A percentile compares a stretch with the other conserved stretches of the same genome.
Evolutionary conservation across 192 early-diverging fungal genomes (phyloP).

Genomic region (Lobulomyces angularis): DNA sequence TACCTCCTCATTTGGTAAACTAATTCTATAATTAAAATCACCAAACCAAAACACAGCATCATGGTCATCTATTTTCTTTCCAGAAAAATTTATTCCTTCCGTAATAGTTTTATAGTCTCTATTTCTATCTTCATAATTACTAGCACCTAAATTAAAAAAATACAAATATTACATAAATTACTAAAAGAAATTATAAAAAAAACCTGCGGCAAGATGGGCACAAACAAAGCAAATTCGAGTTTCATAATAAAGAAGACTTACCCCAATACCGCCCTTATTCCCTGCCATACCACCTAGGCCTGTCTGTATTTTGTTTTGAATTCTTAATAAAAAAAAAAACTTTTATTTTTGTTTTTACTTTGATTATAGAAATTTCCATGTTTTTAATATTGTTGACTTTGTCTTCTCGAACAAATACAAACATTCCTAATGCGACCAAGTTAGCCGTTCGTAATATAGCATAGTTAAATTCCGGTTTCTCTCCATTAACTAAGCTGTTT

Average conservation of each 20-base stretch:
- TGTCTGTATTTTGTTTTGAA: constrained; percentile 35
- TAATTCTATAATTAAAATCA: constrained; percentile 88
- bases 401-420: constrained; percentile 69
- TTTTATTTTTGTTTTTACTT: constrained; percentile 23
- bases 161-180: neutral
- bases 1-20: constrained; percentile 57
- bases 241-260: constrained; percentile 75
- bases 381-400: constrained; percentile 59
- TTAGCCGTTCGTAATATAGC: constrained; percentile 74
- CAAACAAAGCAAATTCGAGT: constrained; percentile 82
- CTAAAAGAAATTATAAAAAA: constrained; percentile 5
- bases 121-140: constrained; percentile 74
- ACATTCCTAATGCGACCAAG: constrained; percentile 78
- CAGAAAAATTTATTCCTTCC: constrained; percentile 59
- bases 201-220: constrained; percentile 86
- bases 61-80: constrained; percentile 61
- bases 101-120: constrained; percentile 71
- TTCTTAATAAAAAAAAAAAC: neutral
- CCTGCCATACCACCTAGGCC: constrained; percentile 90
- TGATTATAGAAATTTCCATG: constrained; percentile 72
- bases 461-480: constrained; percentile 37
- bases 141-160: no score
- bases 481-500: constrained; percentile 21
- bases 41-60: constrained; percentile 71
- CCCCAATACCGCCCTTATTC: constrained; percentile 94